A percentile compares a stretch with the other conserved stretches of the same genome.
Conservation (phyloP, 495 filamentous ascomycete species). For the Astrothelium macrocarpum region DNA sequence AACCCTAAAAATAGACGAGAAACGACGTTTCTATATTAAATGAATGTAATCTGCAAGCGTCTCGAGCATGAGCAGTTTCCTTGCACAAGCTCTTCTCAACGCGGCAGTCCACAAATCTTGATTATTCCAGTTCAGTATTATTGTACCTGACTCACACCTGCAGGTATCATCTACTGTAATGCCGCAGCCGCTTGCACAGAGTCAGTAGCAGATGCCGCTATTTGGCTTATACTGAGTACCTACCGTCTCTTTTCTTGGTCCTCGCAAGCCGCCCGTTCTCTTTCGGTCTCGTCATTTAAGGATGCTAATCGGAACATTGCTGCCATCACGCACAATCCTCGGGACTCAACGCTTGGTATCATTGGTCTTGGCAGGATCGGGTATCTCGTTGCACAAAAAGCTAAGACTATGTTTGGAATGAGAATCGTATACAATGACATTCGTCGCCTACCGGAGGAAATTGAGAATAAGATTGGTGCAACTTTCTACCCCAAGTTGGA, state of each 20-base stretch:
- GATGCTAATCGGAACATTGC: slow-evolving; percentile 50
- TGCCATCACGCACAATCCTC: slow-evolving; percentile 38
- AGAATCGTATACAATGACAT: slow-evolving; percentile 35
- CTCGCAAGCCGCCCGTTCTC: slow-evolving; percentile 41
- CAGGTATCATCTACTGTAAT: slow-evolving; percentile 65
- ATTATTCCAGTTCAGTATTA: not conserved
- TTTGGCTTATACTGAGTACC: slow-evolving; percentile 53
- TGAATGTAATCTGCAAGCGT: no score
- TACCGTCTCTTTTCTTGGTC: slow-evolving; percentile 58
- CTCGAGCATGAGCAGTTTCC: no score
- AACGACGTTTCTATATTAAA: no score
- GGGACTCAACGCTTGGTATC: slow-evolving; percentile 40
- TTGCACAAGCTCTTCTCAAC: not conserved
- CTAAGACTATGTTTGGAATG: slow-evolving; percentile 31
- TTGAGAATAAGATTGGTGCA: slow-evolving; percentile 21
- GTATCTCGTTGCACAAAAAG: slow-evolving; percentile 30
- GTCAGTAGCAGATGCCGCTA: slow-evolving; percentile 56
- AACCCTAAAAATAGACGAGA: no score
- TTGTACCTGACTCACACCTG: not conserved
- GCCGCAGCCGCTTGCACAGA: slow-evolving; percentile 58
- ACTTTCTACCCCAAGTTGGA: slow-evolving; percentile 33
- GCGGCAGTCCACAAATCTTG: not conserved
- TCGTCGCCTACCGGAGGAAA: slow-evolving; percentile 16
- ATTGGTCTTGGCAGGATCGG: slow-evolving; percentile 88
- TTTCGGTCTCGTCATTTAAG: slow-evolving; percentile 35